These are phyloP conservation scores for Candida peoriensis DNA, from an alignment of 805 yeast species.

Conservation along the genomic window DNA sequence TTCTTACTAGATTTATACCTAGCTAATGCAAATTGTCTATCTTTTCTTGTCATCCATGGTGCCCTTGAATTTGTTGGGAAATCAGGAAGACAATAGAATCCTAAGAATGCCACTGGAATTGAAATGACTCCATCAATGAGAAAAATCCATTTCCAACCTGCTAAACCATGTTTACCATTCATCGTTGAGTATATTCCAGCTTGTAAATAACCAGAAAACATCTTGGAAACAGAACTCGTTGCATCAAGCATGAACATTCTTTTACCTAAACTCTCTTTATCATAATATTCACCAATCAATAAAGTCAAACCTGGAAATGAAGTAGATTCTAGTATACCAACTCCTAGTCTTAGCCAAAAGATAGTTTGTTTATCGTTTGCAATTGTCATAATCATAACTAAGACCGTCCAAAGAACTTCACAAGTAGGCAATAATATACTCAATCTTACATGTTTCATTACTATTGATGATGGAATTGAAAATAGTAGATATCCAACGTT, in stretches of 20 bases:
- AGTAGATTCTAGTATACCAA: slow-evolving; percentile 3
- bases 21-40: slow-evolving; percentile 2
- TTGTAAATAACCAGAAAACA: slow-evolving; percentile 33
- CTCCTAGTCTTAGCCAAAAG: slow-evolving; percentile 1
- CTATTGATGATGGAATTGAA: background rate
- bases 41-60: slow-evolving; percentile 5
- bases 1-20: slow-evolving; percentile 41
- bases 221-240: background rate
- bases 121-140: slow-evolving; percentile 52
- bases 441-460: slow-evolving; percentile 4
- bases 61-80: slow-evolving; percentile 4
- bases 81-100: slow-evolving; percentile 41
- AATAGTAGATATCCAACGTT: slow-evolving; percentile 3
- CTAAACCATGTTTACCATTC: slow-evolving; percentile 35
- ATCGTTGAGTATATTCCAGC: slow-evolving; percentile 35
- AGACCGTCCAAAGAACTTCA: slow-evolving; percentile 3
- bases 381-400: slow-evolving; percentile 3
- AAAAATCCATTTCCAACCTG: slow-evolving; percentile 73
- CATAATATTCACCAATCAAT: slow-evolving; percentile 3
- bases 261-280: slow-evolving; percentile 1
- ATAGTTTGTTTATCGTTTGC: slow-evolving; percentile 3
- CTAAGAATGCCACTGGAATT: slow-evolving; percentile 43
- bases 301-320: slow-evolving; percentile 3
- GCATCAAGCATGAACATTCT: slow-evolving; percentile 8
- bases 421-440: slow-evolving; percentile 1